A percentile compares a stretch with the other conserved stretches of the same genome.
Evolutionary conservation across 2,329 filamentous ascomycete species (phyloP).

Genomic region (Pseudogymnoascus sp.): DNA sequence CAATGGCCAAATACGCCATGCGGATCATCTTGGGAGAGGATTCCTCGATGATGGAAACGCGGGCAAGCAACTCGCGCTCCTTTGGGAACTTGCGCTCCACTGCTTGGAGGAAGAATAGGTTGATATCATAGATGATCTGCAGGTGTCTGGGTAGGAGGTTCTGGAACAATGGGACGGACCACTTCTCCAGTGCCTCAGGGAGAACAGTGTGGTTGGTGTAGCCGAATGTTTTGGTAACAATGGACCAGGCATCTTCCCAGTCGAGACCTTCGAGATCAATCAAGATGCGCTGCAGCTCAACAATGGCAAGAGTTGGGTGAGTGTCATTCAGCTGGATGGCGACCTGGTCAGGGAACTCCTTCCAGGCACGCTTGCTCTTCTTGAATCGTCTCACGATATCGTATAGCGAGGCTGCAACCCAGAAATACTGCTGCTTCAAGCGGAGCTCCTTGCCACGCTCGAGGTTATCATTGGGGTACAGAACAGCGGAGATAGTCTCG

Average conservation of each 20-base stretch:
- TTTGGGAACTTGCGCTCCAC: slow-evolving; percentile 89
- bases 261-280: slow-evolving; percentile 83
- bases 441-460: slow-evolving; percentile 95
- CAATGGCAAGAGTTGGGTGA: slow-evolving; percentile 90
- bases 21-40: slow-evolving; percentile 95
- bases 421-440: slow-evolving; percentile 99
- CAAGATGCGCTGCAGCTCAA: slow-evolving; percentile 89
- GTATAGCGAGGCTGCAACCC: slow-evolving; percentile 92
- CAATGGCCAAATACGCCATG: slow-evolving; percentile 92
- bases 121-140: slow-evolving; percentile 98
- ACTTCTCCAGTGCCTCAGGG: slow-evolving; percentile 95
- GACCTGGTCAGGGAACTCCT: slow-evolving; percentile 85
- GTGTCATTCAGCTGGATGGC: slow-evolving; percentile 98
- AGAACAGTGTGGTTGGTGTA: slow-evolving; percentile 99
- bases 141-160: slow-evolving; percentile 88
- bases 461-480: slow-evolving; percentile 97
- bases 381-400: slow-evolving; percentile 98
- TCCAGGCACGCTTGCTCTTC: slow-evolving; percentile 88
- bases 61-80: slow-evolving; percentile 73
- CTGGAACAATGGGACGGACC: slow-evolving; percentile 88
- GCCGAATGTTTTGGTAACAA: slow-evolving; percentile 71
- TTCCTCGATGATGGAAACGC: slow-evolving; percentile 97
- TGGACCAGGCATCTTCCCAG: slow-evolving; percentile 88
- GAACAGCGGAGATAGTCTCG: slow-evolving; percentile 95
- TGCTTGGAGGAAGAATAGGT: slow-evolving; percentile 81